Conservation (phyloP, 768 basidiomycete species). For the Botryobasidium botryosum region DNA sequence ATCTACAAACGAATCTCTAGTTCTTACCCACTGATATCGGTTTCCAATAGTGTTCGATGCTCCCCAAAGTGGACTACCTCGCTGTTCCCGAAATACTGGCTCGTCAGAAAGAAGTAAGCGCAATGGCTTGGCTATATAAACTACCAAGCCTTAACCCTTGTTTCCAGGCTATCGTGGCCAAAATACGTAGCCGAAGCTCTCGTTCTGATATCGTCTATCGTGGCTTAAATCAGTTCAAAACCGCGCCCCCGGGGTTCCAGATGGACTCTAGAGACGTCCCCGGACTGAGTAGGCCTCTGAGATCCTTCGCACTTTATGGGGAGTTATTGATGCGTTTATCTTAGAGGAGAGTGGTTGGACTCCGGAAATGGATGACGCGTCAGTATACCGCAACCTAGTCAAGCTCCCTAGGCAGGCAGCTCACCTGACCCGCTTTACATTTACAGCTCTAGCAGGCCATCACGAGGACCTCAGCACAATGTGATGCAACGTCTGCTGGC, state of each 20-base stretch:
- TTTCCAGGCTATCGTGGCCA: constrained; percentile 52
- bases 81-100: constrained; percentile 58
- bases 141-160: neutral
- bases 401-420: constrained; percentile 9
- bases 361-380: constrained; percentile 60
- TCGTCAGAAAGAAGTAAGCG: constrained; percentile 53
- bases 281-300: constrained; percentile 51
- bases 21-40: neutral
- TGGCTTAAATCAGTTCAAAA: constrained; percentile 62
- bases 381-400: constrained; percentile 16
- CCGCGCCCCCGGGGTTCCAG: constrained; percentile 32
- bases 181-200: constrained; percentile 72
- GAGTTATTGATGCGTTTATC: constrained; percentile 10
- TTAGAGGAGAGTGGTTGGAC: constrained; percentile 88
- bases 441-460: constrained; percentile 28
- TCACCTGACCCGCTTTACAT: constrained; percentile 14
- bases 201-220: constrained; percentile 71
- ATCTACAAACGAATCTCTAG: neutral
- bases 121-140: neutral
- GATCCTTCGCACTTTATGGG: constrained; percentile 1
- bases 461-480: constrained; percentile 34
- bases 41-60: constrained; percentile 52
- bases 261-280: constrained; percentile 68
- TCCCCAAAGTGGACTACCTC: constrained; percentile 83
- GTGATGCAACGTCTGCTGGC: constrained; percentile 59